phyloP scores from a whole-genome alignment of 805 yeast genomes.

The Candida sonorensis region DNA sequence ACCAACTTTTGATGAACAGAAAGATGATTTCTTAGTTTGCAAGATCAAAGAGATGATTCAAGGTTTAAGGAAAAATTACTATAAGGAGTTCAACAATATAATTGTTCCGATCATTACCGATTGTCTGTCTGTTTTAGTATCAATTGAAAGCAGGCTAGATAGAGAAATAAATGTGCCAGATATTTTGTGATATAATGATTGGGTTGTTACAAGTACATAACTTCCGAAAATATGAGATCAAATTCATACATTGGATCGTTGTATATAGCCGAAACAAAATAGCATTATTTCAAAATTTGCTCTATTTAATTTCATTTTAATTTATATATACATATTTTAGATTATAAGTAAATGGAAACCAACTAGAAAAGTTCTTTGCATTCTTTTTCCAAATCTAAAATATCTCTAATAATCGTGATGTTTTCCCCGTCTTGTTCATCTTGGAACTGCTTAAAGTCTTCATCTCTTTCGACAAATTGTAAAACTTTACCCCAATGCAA shows the following conservation, averaged over 20 bases:
- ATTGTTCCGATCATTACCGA: constrained; percentile 19
- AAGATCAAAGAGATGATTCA: constrained; percentile 5
- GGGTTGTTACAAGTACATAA: too few species aligned
- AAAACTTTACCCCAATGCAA: constrained; percentile 68
- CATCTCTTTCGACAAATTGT: constrained; percentile 69
- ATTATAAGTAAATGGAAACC: too few species aligned
- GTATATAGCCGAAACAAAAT: too few species aligned
- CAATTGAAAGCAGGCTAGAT: constrained; percentile 12
- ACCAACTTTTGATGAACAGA: too few species aligned
- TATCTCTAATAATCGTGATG: constrained; percentile 47
- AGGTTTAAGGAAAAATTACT: constrained; percentile 11
- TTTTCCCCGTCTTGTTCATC: constrained; percentile 31
- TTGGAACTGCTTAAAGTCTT: constrained; percentile 35
- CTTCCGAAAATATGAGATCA: too few species aligned
- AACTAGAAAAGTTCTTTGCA: constrained; percentile 47
- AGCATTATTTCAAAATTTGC: too few species aligned
- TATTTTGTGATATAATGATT: not conserved
- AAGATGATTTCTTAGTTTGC: constrained; percentile 10
- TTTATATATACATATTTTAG: too few species aligned
- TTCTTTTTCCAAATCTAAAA: constrained; percentile 47
- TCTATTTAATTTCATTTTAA: too few species aligned
- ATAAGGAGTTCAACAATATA: constrained; percentile 7
- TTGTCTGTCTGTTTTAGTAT: constrained; percentile 11
- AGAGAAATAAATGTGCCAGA: constrained; percentile 12
- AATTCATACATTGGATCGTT: too few species aligned